Conservation (phyloP, 768 basidiomycete genomes). For the Amanita molliuscula region DNA sequence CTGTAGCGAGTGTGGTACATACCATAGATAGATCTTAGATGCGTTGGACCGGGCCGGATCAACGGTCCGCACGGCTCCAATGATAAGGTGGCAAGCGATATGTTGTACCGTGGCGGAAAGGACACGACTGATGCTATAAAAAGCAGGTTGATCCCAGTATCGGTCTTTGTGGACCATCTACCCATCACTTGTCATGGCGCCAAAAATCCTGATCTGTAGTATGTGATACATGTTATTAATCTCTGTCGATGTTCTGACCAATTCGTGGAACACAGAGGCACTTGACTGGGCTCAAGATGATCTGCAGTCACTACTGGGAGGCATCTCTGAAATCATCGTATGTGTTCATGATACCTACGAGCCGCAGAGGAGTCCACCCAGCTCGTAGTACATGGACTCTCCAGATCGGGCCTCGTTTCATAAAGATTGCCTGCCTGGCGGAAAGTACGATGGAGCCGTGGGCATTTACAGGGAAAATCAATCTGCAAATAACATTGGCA, state of each 20-base stretch:
- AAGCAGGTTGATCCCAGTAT: too few species aligned
- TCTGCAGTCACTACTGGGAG: conserved; percentile 48
- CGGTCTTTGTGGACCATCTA: too few species aligned
- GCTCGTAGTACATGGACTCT: conserved; percentile 37
- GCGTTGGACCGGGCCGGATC: neutral
- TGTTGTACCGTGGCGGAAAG: too few species aligned
- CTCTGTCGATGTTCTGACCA: neutral
- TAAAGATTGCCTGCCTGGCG: conserved; percentile 46
- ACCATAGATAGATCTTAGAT: neutral
- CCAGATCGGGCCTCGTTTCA: conserved; percentile 61
- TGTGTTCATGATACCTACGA: conserved; percentile 20
- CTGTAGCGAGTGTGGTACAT: neutral
- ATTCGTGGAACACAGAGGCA: conserved; percentile 30
- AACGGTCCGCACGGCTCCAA: neutral
- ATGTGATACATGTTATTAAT: conserved; percentile 8
- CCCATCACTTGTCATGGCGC: conserved; percentile 13
- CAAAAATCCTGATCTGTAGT: conserved; percentile 31
- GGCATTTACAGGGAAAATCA: conserved; percentile 76
- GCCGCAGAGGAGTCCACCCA: neutral
- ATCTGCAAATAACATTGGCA: conserved; percentile 54
- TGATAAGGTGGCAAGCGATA: neutral
- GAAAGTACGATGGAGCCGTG: conserved; percentile 63
- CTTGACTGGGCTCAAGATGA: conserved; percentile 81
- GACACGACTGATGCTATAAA: too few species aligned
- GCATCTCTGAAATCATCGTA: conserved; percentile 70